Base-by-base conservation (phyloP, 179 eudicot genomes). In the Silene vulgaris region DNA sequence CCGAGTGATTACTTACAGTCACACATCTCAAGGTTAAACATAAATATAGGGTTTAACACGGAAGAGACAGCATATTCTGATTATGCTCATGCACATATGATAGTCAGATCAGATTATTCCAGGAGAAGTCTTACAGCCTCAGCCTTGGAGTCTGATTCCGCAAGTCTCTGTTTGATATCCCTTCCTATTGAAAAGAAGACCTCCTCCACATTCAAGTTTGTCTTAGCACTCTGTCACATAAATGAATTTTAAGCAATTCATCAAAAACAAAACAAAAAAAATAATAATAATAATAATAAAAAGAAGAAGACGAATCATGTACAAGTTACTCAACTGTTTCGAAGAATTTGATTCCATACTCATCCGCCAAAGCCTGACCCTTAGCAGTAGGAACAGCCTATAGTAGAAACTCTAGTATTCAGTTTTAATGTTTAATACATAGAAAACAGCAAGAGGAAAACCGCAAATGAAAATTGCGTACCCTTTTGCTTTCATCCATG, bases 361-460 rank as follows among this genome's bases (percentile, higher is more conserved):
- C 90, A 71, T 89, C 93, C 61, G 93, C 93, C 71, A 89, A 85
- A 19, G 89, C 93, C 82, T 89, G 92, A 71, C 92, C 90, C 78
- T 81, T 86, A 0, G 93, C 77, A 56, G 93, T 87, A n/a, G 93
- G 89, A 57, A 89, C 93, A 82, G 88, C 93, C 93, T 89, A 65
- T 17, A 79, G 29, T 57, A 32, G 40, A 32, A 43, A 78, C 7
- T 30, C 43, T 68, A 5, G 0, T 40, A 63, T 20, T 75, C 57
- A 79, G 30, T 59, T 23, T 14, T 32, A 1, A 12, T 20, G 12
- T 30, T 43, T 8, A 11, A 35, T 14, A 17, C 14, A 29, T 19
- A 20, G 12, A 50, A 28, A 23, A 1, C 26, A 0, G n/a, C 57
- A 20, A 6, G 23, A 16, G 16, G 14, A 29, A 48, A 43, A 29